Conservation (phyloP, 2,329 filamentous ascomycete species). For the Lachnellula cervina region DNA sequence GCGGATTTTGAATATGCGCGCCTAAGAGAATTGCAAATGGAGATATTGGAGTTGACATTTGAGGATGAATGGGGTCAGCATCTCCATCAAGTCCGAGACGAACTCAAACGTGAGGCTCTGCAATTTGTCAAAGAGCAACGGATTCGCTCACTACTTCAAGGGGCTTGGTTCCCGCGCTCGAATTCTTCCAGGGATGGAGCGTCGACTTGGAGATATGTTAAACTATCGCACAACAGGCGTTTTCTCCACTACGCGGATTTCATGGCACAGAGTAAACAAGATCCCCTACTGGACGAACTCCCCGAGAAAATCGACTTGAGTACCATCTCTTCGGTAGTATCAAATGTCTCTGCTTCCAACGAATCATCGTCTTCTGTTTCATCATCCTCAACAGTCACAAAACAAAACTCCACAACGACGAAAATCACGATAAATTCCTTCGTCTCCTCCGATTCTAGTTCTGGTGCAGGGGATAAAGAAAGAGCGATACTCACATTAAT, state of each 20-base stretch:
- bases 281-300: constrained; percentile 69
- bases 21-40: constrained; percentile 86
- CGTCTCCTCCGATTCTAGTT: constrained; percentile 78
- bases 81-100: constrained; percentile 82
- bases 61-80: constrained; percentile 94
- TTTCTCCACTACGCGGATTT: constrained; percentile 91
- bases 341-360: constrained; percentile 61
- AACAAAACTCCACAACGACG: constrained; percentile 46
- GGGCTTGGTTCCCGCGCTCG: constrained; percentile 73
- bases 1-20: constrained; percentile 74
- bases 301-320: constrained; percentile 80
- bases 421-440: constrained; percentile 91
- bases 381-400: constrained; percentile 38
- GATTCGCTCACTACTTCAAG: constrained; percentile 80
- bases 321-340: constrained; percentile 86
- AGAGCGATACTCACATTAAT: constrained; percentile 75
- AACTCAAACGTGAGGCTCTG: constrained; percentile 82
- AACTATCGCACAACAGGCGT: constrained; percentile 83
- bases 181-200: constrained; percentile 37
- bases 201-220: constrained; percentile 69
- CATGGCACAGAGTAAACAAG: constrained; percentile 54
- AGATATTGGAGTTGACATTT: constrained; percentile 82
- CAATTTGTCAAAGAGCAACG: constrained; percentile 98
- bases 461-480: constrained; percentile 21
- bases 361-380: constrained; percentile 44